These are phyloP conservation scores for Colletotrichum tamarilloi DNA, from an alignment of 2,329 filamentous ascomycete species.

Conservation along the genomic window DNA sequence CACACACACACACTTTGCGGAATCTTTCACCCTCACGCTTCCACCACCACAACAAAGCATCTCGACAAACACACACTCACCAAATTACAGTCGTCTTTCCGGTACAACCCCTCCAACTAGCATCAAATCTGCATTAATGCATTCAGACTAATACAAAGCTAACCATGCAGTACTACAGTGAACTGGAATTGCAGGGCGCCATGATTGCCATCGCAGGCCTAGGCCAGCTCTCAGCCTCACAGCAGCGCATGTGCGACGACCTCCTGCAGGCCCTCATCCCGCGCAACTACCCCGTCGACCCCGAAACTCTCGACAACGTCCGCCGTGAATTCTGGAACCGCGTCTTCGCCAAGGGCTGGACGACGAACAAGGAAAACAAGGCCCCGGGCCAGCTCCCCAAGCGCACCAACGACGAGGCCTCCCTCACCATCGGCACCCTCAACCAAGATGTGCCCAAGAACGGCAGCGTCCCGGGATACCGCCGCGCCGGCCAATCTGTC, in stretches of 20 bases:
- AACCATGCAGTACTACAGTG: not conserved
- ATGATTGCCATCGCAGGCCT: constrained; percentile 10
- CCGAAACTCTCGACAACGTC: not conserved
- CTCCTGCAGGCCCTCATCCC: not conserved
- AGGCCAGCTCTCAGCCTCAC: not conserved
- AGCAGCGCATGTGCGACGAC: constrained; percentile 16
- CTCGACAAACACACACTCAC: too few species aligned
- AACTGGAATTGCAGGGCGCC: not conserved
- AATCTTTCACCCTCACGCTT: not conserved
- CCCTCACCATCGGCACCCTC: constrained; percentile 17
- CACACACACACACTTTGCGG: too few species aligned
- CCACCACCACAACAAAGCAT: not conserved
- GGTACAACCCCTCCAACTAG: not conserved
- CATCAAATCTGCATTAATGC: too few species aligned
- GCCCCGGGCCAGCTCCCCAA: not conserved
- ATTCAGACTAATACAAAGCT: not conserved
- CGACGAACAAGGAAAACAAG: not conserved
- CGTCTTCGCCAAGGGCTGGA: constrained; percentile 16
- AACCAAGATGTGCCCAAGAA: constrained; percentile 21
- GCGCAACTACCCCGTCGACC: not conserved
- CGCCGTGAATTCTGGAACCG: constrained; percentile 10
- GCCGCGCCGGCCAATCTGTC: constrained; percentile 16
- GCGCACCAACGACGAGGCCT: constrained; percentile 18
- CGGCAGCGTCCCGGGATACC: not conserved
- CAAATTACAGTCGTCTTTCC: not conserved